These are phyloP conservation scores for Suillus subalutaceus DNA, from an alignment of 768 basidiomycete genomes.

Conservation along the genomic window DNA sequence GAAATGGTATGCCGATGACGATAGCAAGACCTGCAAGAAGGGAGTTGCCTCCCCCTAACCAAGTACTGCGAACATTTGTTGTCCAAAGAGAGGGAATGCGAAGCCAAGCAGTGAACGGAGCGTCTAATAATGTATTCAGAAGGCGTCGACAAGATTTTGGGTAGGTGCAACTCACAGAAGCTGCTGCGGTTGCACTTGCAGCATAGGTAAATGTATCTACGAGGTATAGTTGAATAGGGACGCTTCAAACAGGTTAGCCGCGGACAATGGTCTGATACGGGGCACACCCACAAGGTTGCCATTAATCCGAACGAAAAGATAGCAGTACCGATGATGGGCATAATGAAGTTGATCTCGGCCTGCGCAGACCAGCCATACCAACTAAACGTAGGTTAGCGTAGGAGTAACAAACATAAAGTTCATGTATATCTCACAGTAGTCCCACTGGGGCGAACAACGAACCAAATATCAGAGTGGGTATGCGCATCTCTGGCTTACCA, in stretches of 20 bases:
- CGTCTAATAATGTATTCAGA: constrained; percentile 36
- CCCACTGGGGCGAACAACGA: constrained; percentile 72
- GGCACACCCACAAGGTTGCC: constrained; percentile 37
- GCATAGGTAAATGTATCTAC: constrained; percentile 38
- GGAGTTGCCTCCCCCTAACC: constrained; percentile 73
- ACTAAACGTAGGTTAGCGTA: constrained; percentile 36
- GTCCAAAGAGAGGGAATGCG: constrained; percentile 67
- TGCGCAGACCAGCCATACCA: constrained; percentile 57
- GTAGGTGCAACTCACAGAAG: constrained; percentile 46
- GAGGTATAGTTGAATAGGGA: constrained; percentile 71
- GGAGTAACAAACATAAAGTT: constrained; percentile 10
- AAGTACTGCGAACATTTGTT: constrained; percentile 28
- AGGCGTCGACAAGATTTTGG: not conserved
- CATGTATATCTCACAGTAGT: constrained; percentile 51
- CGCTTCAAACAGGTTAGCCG: constrained; percentile 36
- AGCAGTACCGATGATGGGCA: constrained; percentile 68
- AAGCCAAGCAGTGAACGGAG: constrained; percentile 68
- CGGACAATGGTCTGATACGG: not conserved
- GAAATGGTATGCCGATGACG: not conserved
- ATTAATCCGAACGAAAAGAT: constrained; percentile 68
- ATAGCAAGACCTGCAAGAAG: constrained; percentile 22
- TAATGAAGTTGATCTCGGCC: constrained; percentile 68
- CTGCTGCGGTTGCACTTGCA: constrained; percentile 66
- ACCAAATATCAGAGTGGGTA: constrained; percentile 60
- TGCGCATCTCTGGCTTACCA: constrained; percentile 75